Evolutionary conservation across 2,329 filamentous ascomycete species (phyloP).

Genomic region (Orbilia javanica): DNA sequence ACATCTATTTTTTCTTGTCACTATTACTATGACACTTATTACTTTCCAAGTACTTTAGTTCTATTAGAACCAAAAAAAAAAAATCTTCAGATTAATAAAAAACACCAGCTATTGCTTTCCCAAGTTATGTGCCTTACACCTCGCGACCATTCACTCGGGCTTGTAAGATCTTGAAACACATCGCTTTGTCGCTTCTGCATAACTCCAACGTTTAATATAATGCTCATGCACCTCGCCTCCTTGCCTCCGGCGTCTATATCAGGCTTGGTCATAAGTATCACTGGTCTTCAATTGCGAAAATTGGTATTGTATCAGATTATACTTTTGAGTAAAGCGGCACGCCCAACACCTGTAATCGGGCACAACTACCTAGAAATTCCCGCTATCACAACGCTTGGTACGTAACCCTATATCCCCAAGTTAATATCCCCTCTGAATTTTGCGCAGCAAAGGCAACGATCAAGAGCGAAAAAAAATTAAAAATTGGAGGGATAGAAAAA

Average conservation of each 20-base stretch:
- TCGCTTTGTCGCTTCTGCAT: conserved; percentile 43
- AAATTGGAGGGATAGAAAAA: conserved; percentile 15
- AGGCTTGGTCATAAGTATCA: conserved; percentile 27
- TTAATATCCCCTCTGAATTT: not conserved
- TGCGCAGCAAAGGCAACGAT: not conserved
- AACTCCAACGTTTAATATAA: conserved; percentile 48
- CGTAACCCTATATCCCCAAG: conserved; percentile 19
- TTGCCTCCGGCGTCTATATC: conserved; percentile 48
- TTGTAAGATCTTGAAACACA: conserved; percentile 37
- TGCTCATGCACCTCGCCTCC: conserved; percentile 44
- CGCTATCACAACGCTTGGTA: conserved; percentile 24
- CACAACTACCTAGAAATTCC: conserved; percentile 15
- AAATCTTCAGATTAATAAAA: conserved; percentile 17
- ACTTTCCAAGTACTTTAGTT: not conserved
- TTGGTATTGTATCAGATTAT: conserved; percentile 27
- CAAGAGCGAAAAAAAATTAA: conserved; percentile 6
- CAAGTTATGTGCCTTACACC: conserved; percentile 4
- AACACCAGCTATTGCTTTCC: not conserved
- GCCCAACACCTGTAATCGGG: conserved; percentile 18
- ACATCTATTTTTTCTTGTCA: not conserved
- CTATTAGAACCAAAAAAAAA: not conserved
- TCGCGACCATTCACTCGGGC: conserved; percentile 3
- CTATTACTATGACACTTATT: conserved; percentile 1
- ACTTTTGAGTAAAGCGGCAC: conserved; percentile 24
- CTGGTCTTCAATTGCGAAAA: conserved; percentile 5